Base-by-base conservation (phyloP, 1,284 basidiomycete species). In the Mycosarcoma mackinlayi region DNA sequence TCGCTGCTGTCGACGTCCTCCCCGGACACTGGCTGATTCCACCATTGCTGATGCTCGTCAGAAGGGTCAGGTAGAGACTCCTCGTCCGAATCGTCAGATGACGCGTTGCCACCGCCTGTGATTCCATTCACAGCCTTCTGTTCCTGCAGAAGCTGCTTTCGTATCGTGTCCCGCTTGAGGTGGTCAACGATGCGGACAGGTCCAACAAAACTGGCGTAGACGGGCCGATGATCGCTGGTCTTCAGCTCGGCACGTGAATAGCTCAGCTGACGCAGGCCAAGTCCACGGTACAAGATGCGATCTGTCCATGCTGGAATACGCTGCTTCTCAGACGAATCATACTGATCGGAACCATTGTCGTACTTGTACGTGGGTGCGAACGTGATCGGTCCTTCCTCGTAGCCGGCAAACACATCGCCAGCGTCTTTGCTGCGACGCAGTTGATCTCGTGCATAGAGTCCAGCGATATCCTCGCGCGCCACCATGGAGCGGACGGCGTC, bases 311-410 rank as follows among this genome's bases (percentile, higher is more conserved):
- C 93, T 1, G 96, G 96, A 79, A 97, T 91, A 7, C 96, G 88
- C 86, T 91, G 88, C 85, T 98, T 99, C 83, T 98, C 96, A 69
- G 92, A 92, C 3, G 93, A 91, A 82, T 99, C 96, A 83, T 98
- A 99, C 44, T 86, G 86, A 70, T 95, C 90, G 8, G 92, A 84
- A 5, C 85, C 85, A 41, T 85, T 84, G 81, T 94, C 91, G 80
- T 93, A 94, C 68, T 90, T 89, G 84, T 94, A 94, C 4, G 93
- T 96, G 1, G 94, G 93, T 14, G 88, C 86, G 85, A 99, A 99
- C 3, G 90, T 82, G 35, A 98, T 84, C 0, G 91, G 90, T 0
- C 92, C 94, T 83, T 99, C 96, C 48, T 90, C 86, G 77, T 93
- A 98, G 4, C 90, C 92, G 2, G 84, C 78, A 78, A 98, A 99